A percentile compares a stretch with the other conserved stretches of the same genome.
Conservation (phyloP, 2,329 filamentous ascomycete genomes). For the Diaporthe caulivora region DNA sequence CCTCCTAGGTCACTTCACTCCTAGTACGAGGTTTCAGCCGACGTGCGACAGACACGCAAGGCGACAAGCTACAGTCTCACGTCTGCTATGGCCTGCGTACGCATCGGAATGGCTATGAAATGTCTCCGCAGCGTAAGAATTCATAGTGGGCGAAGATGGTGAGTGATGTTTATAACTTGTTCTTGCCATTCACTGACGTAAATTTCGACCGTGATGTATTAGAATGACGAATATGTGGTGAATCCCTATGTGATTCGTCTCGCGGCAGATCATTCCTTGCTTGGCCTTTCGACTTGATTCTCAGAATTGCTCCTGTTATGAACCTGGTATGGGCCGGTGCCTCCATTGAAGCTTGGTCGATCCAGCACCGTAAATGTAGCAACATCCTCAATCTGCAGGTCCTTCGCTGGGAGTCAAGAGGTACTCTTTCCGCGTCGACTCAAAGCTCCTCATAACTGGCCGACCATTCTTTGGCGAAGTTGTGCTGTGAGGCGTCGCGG, state of each 20-base stretch:
- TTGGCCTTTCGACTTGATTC: too few species aligned
- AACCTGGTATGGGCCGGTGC: background rate
- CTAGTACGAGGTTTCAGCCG: background rate
- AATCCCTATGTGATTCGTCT: background rate
- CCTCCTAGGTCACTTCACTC: background rate
- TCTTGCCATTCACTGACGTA: background rate
- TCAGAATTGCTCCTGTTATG: background rate
- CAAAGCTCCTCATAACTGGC: background rate
- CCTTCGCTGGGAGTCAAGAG: background rate
- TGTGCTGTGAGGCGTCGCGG: background rate
- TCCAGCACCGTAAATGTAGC: background rate
- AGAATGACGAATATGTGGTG: background rate
- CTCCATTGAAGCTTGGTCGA: background rate
- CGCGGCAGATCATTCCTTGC: too few species aligned
- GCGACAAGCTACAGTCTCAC: background rate
- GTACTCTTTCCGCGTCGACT: background rate
- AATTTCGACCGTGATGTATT: background rate
- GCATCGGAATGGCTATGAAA: background rate
- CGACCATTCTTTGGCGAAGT: background rate
- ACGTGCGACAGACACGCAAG: background rate
- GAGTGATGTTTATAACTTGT: background rate
- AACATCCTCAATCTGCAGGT: background rate
- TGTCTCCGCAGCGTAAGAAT: background rate
- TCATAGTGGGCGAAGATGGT: background rate
- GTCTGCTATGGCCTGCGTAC: background rate